A percentile compares a stretch with the other conserved stretches of the same genome.
These are phyloP conservation scores for Warburgia ugandensis DNA, from an alignment of 164 flowering plant genomes.

Conservation along the genomic window DNA sequence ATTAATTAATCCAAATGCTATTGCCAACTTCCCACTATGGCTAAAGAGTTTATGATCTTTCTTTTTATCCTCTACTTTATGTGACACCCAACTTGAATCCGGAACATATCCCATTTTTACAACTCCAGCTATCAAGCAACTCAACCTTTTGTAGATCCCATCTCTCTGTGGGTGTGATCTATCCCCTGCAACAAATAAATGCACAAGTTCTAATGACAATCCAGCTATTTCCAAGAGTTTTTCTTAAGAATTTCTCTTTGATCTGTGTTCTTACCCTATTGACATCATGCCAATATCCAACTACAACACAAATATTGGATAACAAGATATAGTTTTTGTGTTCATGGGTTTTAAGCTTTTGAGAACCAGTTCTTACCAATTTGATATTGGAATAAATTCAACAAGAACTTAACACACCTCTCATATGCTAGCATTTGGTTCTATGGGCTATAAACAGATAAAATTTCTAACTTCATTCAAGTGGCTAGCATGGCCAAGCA, in stretches of 20 bases:
- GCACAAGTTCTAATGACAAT: conserved; percentile 50
- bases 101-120: conserved; percentile 64
- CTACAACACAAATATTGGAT: conserved; percentile 57
- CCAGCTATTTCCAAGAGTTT: conserved; percentile 54
- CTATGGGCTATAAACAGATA: conserved; percentile 39
- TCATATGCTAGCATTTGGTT: conserved; percentile 45
- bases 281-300: conserved; percentile 45
- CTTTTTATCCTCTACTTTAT: conserved; percentile 67
- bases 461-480: conserved; percentile 39
- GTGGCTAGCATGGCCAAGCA: conserved; percentile 50
- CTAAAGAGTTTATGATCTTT: conserved; percentile 34
- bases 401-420: conserved; percentile 53
- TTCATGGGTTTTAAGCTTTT: conserved; percentile 51
- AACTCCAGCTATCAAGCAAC: conserved; percentile 42
- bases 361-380: conserved; percentile 24
- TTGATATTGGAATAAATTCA: conserved; percentile 25
- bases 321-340: conserved; percentile 40
- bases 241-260: conserved; percentile 29
- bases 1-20: conserved; percentile 57
- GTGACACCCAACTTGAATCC: conserved; percentile 48
- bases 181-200: conserved; percentile 67
- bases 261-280: conserved; percentile 16
- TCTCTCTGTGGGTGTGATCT: conserved; percentile 53
- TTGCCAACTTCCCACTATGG: conserved; percentile 64
- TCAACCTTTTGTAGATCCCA: conserved; percentile 34